phyloP scores from a whole-genome alignment of 2,329 filamentous ascomycete species.

The Clonostachys solani region DNA sequence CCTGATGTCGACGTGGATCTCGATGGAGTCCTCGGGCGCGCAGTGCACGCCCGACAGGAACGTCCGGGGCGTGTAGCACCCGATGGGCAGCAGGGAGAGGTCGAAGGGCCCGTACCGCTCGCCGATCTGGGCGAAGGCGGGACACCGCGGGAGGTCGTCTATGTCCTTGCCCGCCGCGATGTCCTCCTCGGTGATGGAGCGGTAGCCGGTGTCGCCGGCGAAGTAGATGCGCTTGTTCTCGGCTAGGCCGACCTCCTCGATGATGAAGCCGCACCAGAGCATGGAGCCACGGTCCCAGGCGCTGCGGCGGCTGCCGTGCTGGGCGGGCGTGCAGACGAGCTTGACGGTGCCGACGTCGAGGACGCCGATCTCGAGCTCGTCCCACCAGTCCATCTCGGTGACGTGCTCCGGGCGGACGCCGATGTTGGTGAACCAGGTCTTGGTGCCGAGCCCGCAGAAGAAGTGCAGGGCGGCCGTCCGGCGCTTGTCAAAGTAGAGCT shows the following conservation, averaged over 20 bases:
- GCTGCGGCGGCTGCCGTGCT: conserved; percentile 67
- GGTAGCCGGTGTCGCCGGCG: conserved; percentile 80
- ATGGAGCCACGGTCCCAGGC: conserved; percentile 64
- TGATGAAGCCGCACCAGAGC: conserved; percentile 80
- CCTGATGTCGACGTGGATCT: conserved; percentile 75
- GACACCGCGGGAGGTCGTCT: conserved; percentile 61
- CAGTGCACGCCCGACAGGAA: conserved; percentile 75
- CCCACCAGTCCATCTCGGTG: conserved; percentile 89
- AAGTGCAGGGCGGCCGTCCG: conserved; percentile 64
- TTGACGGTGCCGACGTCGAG: conserved; percentile 1
- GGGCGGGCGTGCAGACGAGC: conserved; percentile 66
- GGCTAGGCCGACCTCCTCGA: conserved; percentile 40
- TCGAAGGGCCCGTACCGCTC: conserved; percentile 73
- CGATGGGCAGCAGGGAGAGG: conserved; percentile 81
- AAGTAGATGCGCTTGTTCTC: conserved; percentile 73
- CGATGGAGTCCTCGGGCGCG: conserved; percentile 75
- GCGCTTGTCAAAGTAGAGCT: conserved; percentile 36
- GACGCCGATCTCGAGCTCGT: conserved; percentile 63
- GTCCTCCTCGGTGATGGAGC: conserved; percentile 50
- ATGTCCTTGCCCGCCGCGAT: conserved; percentile 42
- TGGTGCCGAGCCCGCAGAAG: conserved; percentile 74
- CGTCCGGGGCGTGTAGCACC: conserved; percentile 68
- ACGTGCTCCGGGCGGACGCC: conserved; percentile 58
- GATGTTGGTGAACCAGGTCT: conserved; percentile 65
- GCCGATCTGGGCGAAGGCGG: conserved; percentile 77